These are phyloP conservation scores for Ophiocordyceps robertsii DNA, from an alignment of 2,329 filamentous ascomycete genomes.

Conservation along the genomic window DNA sequence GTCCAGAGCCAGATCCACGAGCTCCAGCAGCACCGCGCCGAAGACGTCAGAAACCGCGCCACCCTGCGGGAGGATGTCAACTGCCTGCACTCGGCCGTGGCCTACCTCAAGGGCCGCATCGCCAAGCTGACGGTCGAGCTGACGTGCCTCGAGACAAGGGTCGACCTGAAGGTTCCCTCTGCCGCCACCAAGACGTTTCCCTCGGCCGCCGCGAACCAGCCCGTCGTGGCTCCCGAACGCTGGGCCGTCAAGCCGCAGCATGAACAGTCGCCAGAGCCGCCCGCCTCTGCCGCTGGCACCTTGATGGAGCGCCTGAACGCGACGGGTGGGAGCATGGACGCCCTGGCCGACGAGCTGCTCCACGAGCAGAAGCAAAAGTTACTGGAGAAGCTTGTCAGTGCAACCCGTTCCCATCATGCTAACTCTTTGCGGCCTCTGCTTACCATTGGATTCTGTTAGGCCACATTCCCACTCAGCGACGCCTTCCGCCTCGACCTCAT, in stretches of 20 bases:
- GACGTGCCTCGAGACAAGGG: neutral
- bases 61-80: neutral
- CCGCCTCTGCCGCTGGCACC: neutral
- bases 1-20: conserved; percentile 3
- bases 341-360: neutral
- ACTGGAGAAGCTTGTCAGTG: too few relatives aligned
- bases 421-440: too few relatives aligned
- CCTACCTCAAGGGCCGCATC: conserved; percentile 6
- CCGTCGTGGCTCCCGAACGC: neutral
- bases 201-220: neutral
- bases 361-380: neutral
- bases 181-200: neutral
- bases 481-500: too few relatives aligned
- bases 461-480: too few relatives aligned
- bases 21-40: neutral
- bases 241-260: neutral
- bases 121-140: conserved; percentile 2
- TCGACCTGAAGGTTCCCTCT: neutral
- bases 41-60: neutral
- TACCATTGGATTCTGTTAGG: too few relatives aligned
- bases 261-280: neutral
- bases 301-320: neutral
- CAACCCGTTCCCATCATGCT: too few relatives aligned
- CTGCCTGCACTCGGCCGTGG: neutral
- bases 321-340: neutral